These are phyloP conservation scores for Bipolaris gigantea DNA, from an alignment of 2,329 filamentous ascomycete species.

Conservation along the genomic window DNA sequence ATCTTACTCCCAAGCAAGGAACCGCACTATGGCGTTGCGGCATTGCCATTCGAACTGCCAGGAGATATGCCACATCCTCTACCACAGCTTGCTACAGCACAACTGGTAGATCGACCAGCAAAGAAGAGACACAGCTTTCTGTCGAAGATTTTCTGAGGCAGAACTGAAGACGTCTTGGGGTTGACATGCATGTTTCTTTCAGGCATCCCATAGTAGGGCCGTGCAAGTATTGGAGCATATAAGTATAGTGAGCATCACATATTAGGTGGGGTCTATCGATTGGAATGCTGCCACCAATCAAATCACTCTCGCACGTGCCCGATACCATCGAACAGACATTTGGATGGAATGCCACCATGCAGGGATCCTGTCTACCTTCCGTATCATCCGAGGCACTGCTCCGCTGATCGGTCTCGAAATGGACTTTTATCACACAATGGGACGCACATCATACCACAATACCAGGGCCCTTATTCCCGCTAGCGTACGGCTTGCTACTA, in stretches of 20 bases:
- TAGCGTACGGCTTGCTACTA: constrained; percentile 8
- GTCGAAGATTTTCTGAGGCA: constrained; percentile 25
- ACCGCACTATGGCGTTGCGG: neutral
- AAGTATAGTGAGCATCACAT: no score
- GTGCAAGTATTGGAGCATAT: neutral
- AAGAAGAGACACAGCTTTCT: constrained; percentile 32
- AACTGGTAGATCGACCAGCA: constrained; percentile 1
- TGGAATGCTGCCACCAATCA: no score
- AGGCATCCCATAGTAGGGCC: neutral
- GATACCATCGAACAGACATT: no score
- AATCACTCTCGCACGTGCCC: no score
- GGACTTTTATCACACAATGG: constrained; percentile 4
- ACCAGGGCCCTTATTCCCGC: constrained; percentile 2
- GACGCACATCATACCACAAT: constrained; percentile 11
- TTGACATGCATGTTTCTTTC: neutral
- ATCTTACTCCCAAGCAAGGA: neutral
- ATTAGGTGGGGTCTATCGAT: no score
- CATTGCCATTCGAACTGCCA: neutral
- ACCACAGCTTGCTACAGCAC: constrained; percentile 10
- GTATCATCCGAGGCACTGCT: constrained; percentile 9
- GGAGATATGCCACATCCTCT: constrained; percentile 14
- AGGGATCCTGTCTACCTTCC: constrained; percentile 11
- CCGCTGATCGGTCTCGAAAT: constrained; percentile 9
- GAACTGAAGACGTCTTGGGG: neutral
- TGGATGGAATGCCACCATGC: neutral